phyloP scores from a whole-genome alignment of 73 alveolate species.

The Blepharisma japonicum region DNA sequence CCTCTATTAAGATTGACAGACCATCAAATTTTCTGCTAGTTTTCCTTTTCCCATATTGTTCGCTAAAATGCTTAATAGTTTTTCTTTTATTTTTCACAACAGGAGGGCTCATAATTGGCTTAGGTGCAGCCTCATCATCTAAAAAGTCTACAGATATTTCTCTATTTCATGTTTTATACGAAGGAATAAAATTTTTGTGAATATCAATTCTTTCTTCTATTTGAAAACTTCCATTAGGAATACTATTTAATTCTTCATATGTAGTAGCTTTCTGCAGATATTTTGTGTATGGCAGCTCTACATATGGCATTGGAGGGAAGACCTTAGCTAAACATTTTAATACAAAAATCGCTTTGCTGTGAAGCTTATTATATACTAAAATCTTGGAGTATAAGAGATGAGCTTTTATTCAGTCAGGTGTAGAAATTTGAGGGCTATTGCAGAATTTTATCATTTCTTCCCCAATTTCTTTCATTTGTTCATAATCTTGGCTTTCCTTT shows the following conservation, averaged over 20 bases:
- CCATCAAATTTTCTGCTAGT: neutral
- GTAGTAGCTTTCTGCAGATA: neutral
- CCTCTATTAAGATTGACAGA: no score
- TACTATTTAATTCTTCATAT: neutral
- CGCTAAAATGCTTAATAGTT: neutral
- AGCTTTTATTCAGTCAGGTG: neutral
- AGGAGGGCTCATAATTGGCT: neutral
- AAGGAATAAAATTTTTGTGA: neutral
- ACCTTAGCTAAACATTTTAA: neutral
- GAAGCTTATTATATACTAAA: neutral
- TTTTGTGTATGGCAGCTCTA: constrained; percentile 1
- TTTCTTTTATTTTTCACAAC: neutral
- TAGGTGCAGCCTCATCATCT: constrained; percentile 13
- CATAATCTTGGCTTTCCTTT: neutral
- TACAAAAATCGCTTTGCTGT: neutral
- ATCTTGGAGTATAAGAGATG: neutral
- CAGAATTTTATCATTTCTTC: neutral
- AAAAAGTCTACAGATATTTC: neutral
- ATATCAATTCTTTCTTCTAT: neutral
- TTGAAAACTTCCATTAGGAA: neutral
- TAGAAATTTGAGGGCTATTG: neutral
- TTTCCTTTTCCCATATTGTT: neutral
- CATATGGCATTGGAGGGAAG: constrained; percentile 13
- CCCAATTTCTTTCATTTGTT: neutral
- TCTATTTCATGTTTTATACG: neutral